Evolutionary conservation across 495 filamentous ascomycete genomes (phyloP), one percentile per base, ranked within the genome.

Genomic region (Penicillium silybi): DNA sequence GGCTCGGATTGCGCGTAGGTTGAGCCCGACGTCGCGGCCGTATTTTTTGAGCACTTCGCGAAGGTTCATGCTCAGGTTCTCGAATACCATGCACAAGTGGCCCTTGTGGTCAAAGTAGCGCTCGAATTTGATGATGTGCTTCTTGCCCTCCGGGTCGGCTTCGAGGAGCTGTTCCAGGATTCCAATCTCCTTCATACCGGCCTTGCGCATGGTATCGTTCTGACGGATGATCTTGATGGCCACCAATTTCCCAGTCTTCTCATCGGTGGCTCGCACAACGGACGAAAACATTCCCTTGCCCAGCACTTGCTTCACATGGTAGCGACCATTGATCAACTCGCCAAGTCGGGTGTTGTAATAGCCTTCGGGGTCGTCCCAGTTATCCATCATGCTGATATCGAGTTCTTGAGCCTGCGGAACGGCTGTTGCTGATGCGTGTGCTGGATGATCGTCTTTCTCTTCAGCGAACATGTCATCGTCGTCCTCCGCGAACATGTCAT

Each of bases 11-110:
- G 90, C 92, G 45, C 80, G 81, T 43, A 97, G 65, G 62, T 92
- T 95, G 65, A 98, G 84, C 46, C 95, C 93, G 15, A 93, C 83
- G 60, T 95, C 90, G 45, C 88, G 86, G n/a, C 92, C 92, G 66
- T 92, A 95, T 61, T 96, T 96, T 72, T 95, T 96, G 51, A 98
- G 70, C n/a, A 97, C 86, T 60, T 96, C 91, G 38, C 93, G 88
- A 22, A 98, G 74, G 64, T 98, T 96, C 71, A 95, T 83, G 65
- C 86, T 82, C 32, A 98, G 78, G 61, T 96, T 92, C 70, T 98
- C 93, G 69, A 97, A 98, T 1, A 92, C 92, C 76, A 98, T 86
- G 69, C 93, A 97, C 46, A 98, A 72, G 71, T 98, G 93, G 10
- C 84, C 85, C 73, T 96, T 97, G 72, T 96, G 90, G 56, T 97